Evolutionary conservation across 305 asterid species (phyloP).

Genomic region (Fraxinus dipetala): DNA sequence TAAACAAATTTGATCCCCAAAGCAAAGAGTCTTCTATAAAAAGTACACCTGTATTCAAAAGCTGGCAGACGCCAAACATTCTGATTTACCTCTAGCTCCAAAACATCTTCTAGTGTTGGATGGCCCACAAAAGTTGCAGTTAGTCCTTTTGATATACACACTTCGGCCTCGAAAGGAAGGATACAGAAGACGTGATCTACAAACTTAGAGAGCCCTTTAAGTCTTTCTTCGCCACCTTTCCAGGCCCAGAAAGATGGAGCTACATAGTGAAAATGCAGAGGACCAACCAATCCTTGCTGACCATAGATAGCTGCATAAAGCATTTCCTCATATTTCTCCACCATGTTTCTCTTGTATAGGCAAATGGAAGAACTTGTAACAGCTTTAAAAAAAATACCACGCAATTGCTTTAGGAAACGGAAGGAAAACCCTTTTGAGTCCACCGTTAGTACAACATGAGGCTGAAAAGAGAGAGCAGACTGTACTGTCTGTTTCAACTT

Average conservation of each 20-base stretch:
- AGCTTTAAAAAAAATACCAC: constrained; percentile 42
- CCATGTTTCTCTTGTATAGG: constrained; percentile 33
- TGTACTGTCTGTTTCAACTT: constrained; percentile 61
- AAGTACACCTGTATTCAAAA: not conserved
- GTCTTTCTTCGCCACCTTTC: constrained; percentile 91
- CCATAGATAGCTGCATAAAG: constrained; percentile 67
- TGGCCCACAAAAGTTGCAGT: constrained; percentile 92
- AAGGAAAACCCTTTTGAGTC: constrained; percentile 91
- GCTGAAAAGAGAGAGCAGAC: constrained; percentile 67
- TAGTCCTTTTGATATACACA: constrained; percentile 65
- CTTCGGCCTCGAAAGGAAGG: constrained; percentile 87
- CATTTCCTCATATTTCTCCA: constrained; percentile 43
- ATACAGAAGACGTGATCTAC: constrained; percentile 88
- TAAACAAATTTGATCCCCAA: not conserved
- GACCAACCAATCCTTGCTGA: constrained; percentile 38
- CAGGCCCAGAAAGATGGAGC: constrained; percentile 99
- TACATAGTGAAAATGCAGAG: constrained; percentile 79
- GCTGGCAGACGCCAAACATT: constrained; percentile 4
- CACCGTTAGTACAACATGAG: constrained; percentile 84
- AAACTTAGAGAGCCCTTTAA: constrained; percentile 58
- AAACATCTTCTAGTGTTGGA: constrained; percentile 78
- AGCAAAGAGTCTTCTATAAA: not conserved
- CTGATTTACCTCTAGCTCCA: constrained; percentile 55
- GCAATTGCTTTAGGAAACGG: constrained; percentile 74
- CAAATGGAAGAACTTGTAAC: constrained; percentile 14